Base-by-base conservation (phyloP, 345 rosid species). In the Laguncularia racemosa region DNA sequence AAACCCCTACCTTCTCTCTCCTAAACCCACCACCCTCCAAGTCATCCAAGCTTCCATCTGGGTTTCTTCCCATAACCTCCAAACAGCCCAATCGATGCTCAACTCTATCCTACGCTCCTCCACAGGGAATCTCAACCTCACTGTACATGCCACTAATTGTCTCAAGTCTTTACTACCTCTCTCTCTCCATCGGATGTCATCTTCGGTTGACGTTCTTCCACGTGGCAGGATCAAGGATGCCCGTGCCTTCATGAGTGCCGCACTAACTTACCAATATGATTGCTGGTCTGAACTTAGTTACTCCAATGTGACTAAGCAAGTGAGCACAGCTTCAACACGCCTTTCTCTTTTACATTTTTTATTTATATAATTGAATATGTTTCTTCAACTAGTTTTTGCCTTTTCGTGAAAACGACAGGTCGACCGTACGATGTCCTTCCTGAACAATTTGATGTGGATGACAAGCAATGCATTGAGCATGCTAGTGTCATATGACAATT, bases 201-300 rank as follows among this genome's bases (percentile, higher is more conserved):
- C 81, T 0, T 47, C 91, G 52, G 52, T 45, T n/a, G 66, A 73
- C 14, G 78, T 71, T 0, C 44, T 86, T 63, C 67, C 81, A 3
- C 75, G 70, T 51, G 82, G 80, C n/a, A 60, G 54, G 58, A 60
- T 65, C 53, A 87, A 89, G 72, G 89, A 86, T 57, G 89, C 88
- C 10, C 78, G 96, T 0, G 91, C 95, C 2, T 93, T 86, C 91
- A 72, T 80, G 76, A 74, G 80, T 62, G 97, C 99, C 2, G 89
- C 96, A 1, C 59, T 89, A 15, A 66, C 75, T 18, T 85, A 77
- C 75, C 89, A 86, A 65, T 84, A 86, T 79, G 93, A 79, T 44
- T 81, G 96, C 60, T 89, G 86, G 86, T 65, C 80, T 0, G 88
- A 71, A 1, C 69, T 93, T 14, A 86, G 77, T 70, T 84, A 85